phyloP scores from a whole-genome alignment of 2,329 filamentous ascomycete species.

The Verticillium dahliae region DNA sequence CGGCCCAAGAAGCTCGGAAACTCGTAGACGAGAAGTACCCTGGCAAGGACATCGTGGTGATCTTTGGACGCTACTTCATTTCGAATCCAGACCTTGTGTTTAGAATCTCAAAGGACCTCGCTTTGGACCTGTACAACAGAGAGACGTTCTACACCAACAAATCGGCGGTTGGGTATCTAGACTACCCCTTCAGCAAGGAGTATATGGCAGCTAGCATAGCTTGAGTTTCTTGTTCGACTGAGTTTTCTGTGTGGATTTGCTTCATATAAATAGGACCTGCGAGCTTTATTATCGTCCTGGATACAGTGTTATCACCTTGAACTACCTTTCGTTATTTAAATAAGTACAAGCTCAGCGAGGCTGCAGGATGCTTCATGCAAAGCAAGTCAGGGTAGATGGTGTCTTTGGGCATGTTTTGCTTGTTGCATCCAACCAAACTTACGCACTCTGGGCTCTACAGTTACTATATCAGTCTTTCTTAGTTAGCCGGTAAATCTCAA shows the following conservation, averaged over 20 bases:
- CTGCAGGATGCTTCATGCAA: background rate
- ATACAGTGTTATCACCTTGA: background rate
- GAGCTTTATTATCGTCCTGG: too few relatives aligned
- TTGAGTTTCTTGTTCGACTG: too few relatives aligned
- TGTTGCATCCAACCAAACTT: too few relatives aligned
- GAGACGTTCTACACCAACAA: slow-evolving; percentile 20
- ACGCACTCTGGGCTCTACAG: too few relatives aligned
- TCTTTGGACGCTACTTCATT: slow-evolving; percentile 25
- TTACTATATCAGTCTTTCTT: too few relatives aligned
- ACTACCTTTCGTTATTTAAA: background rate
- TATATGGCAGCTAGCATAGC: slow-evolving; percentile 8
- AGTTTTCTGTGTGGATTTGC: too few relatives aligned
- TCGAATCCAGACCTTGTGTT: slow-evolving; percentile 27
- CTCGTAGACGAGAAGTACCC: slow-evolving; percentile 16
- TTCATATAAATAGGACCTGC: too few relatives aligned
- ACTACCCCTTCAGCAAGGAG: slow-evolving; percentile 17
- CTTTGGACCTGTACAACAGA: slow-evolving; percentile 19
- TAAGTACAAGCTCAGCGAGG: too few relatives aligned
- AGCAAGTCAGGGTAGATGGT: too few relatives aligned
- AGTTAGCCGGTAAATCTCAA: too few relatives aligned
- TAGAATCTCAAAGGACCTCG: slow-evolving; percentile 17
- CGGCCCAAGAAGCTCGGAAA: slow-evolving; percentile 14
- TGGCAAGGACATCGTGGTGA: slow-evolving; percentile 17
- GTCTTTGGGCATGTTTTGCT: too few relatives aligned
- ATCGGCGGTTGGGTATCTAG: slow-evolving; percentile 12